phyloP scores from a whole-genome alignment of 2,329 filamentous ascomycete species.

The Diaporthe nobilis region DNA sequence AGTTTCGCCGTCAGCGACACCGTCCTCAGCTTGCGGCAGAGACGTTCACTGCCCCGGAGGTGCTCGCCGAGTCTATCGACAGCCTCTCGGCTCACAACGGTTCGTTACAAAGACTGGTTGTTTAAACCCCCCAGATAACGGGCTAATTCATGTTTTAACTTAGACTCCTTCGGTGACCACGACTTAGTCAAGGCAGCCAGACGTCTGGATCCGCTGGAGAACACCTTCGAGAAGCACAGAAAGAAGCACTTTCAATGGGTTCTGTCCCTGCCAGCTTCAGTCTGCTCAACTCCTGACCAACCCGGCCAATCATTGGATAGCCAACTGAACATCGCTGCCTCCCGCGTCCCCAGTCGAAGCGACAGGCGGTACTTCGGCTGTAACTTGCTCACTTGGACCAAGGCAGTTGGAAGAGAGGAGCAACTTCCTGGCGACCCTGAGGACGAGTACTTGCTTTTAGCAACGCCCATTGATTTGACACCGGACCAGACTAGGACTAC shows the following conservation, averaged over 20 bases:
- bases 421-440: constrained; percentile 47
- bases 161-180: constrained; percentile 38
- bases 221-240: constrained; percentile 59
- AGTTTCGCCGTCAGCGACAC: constrained; percentile 38
- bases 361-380: constrained; percentile 44
- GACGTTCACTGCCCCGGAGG: constrained; percentile 39
- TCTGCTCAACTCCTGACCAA: constrained; percentile 25
- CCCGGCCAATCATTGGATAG: not conserved
- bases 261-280: constrained; percentile 55
- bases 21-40: constrained; percentile 37
- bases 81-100: constrained; percentile 12
- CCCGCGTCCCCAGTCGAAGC: not conserved
- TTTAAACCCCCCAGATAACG: not conserved
- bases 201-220: constrained; percentile 42
- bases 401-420: constrained; percentile 45
- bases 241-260: constrained; percentile 67
- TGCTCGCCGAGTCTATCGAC: constrained; percentile 11
- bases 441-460: constrained; percentile 63
- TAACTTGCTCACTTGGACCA: constrained; percentile 62
- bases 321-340: constrained; percentile 1
- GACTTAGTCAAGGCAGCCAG: constrained; percentile 40
- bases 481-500: constrained; percentile 1
- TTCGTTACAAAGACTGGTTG: constrained; percentile 1
- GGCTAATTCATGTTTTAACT: not conserved
- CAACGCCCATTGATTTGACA: constrained; percentile 56